Base-by-base conservation (phyloP, 2,329 filamentous ascomycete species). In the Aspergillus nomiae region DNA sequence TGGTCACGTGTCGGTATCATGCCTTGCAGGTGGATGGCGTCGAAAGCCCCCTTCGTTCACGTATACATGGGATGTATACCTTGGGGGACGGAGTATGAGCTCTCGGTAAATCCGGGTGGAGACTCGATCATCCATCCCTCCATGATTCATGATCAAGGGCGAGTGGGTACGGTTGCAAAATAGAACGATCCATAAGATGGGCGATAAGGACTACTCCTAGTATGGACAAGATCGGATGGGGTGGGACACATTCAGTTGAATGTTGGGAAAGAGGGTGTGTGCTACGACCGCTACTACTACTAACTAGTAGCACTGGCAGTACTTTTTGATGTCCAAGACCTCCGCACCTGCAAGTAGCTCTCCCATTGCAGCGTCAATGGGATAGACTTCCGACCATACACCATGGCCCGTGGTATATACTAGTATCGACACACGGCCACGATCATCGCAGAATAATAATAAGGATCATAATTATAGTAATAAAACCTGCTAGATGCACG, bases 261-360 rank as follows among this genome's bases (percentile, higher is more conserved):
- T 54, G 51, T 38, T 55, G 51, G 51, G 51, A 55, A 34, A 36
- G 16, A 8, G n/a, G 5, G 26, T 19, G 9, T 11, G 38, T 41
- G 38, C 38, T 41, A 41, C 38, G 19, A n/a, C 38, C 36, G 16
- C 36, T 19, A 16, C 14, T 19, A 38, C 5, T 19, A 38, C 26
- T 28, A 28, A 28, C 26, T 28, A 28, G 26, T 28, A 28, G 26
- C 5, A 28, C 26, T 4, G 4, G 26, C 16, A 36, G 38, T 41
- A 41, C 38, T 41, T 41, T 41, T n/a, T n/a, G 0, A 34, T 53
- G 16, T 32, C n/a, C 50, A 32, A 8, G 7, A 36, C 32, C 51
- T 55, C 32, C 51, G n/a, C 21, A 55, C 32, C 51, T 55, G 34
- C 51, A 55, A 55, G 51, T 41, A 55, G 21, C 24, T 48, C 19